Percentiles rank a stretch among this genome's conserved stretches.
These are phyloP conservation scores for Ceratocystis smalleyi DNA, from an alignment of 2,329 filamentous ascomycete genomes.

Conservation along the genomic window DNA sequence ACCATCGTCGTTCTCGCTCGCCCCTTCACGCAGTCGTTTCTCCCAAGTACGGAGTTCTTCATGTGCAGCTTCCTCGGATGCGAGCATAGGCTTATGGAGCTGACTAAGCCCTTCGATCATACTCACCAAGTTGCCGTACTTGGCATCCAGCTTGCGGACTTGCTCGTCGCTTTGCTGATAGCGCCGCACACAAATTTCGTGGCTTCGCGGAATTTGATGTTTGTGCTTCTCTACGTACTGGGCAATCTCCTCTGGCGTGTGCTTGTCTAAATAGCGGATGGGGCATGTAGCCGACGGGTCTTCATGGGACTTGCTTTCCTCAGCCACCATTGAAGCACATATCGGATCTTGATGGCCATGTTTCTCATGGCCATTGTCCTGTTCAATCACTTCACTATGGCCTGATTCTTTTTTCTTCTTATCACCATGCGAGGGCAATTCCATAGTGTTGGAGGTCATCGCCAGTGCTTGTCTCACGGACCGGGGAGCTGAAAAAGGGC, in stretches of 20 bases:
- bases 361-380: constrained; percentile 21
- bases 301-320: constrained; percentile 40
- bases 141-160: constrained; percentile 77
- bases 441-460: not conserved
- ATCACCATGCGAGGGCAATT: constrained; percentile 15
- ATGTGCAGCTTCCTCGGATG: constrained; percentile 31
- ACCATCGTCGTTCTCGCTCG: constrained; percentile 29
- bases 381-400: constrained; percentile 16
- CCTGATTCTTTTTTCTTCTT: constrained; percentile 18
- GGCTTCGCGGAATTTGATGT: constrained; percentile 82
- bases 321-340: constrained; percentile 45
- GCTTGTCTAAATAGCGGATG: constrained; percentile 82
- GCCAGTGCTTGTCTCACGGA: not conserved
- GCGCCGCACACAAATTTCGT: constrained; percentile 78
- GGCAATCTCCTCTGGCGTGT: constrained; percentile 83
- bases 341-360: constrained; percentile 39
- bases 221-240: constrained; percentile 91
- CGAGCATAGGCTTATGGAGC: constrained; percentile 77
- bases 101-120: constrained; percentile 86
- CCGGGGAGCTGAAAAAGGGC: constrained; percentile 49
- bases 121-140: constrained; percentile 79
- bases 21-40: constrained; percentile 25
- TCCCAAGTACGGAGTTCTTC: constrained; percentile 27
- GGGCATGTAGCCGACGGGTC: constrained; percentile 55
- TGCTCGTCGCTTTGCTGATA: constrained; percentile 79